phyloP scores from a whole-genome alignment of 2,329 filamentous ascomycete species.

The Aspergillus latus region DNA sequence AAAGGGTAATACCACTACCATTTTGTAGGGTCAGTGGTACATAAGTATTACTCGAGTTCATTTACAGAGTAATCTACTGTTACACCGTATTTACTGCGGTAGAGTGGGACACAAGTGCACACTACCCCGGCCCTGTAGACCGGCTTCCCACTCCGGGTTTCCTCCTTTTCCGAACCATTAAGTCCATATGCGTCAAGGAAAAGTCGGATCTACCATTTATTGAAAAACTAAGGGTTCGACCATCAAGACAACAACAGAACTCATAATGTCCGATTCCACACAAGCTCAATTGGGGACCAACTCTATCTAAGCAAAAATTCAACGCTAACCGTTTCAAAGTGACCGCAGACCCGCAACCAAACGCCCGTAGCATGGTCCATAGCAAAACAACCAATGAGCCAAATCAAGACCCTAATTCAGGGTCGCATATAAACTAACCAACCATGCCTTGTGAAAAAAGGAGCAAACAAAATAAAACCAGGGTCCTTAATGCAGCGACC shows the following conservation, averaged over 20 bases:
- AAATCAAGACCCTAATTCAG: not conserved
- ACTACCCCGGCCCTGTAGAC: too few species aligned
- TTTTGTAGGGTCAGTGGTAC: too few species aligned
- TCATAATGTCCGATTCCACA: not conserved
- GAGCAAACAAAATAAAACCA: not conserved
- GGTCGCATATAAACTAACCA: not conserved
- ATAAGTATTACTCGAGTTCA: too few species aligned
- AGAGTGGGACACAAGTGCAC: too few species aligned
- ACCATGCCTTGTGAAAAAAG: not conserved
- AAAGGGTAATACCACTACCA: too few species aligned
- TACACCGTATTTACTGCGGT: too few species aligned
- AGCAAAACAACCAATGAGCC: not conserved
- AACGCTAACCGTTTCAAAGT: not conserved
- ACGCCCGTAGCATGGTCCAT: slow-evolving; percentile 1
- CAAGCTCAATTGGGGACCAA: not conserved
- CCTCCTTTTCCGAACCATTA: too few species aligned
- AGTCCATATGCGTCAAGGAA: not conserved
- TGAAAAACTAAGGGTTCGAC: not conserved
- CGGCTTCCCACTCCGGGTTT: too few species aligned
- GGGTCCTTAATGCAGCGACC: not conserved
- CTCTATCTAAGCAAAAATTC: slow-evolving; percentile 9
- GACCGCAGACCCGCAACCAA: not conserved
- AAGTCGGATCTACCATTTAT: not conserved
- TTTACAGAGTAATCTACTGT: too few species aligned
- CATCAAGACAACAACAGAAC: not conserved